Percentiles rank a stretch among this genome's conserved stretches.
Evolutionary conservation across 2,329 filamentous ascomycete species (phyloP).

Genomic region (Colletotrichum gloeosporioides): DNA sequence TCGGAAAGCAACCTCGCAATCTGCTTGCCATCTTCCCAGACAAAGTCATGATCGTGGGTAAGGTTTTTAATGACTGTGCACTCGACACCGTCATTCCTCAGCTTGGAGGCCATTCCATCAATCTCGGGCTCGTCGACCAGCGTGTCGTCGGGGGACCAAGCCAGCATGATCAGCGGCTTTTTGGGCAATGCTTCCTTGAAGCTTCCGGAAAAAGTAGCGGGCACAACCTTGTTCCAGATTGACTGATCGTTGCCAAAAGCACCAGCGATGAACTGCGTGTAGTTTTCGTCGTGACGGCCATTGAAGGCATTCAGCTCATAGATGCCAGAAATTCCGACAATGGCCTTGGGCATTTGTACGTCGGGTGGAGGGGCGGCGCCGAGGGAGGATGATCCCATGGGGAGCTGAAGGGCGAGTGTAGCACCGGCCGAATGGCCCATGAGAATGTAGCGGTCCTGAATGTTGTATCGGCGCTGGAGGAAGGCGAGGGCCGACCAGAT

Average conservation of each 20-base stretch:
- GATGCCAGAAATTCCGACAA: slow-evolving; percentile 70
- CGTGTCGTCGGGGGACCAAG: slow-evolving; percentile 52
- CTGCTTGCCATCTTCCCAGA: slow-evolving; percentile 66
- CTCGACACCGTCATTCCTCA: slow-evolving; percentile 44
- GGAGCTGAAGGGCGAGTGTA: slow-evolving; percentile 66
- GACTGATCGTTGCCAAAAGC: slow-evolving; percentile 63
- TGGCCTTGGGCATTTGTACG: slow-evolving; percentile 49
- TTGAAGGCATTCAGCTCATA: slow-evolving; percentile 67
- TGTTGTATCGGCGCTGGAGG: slow-evolving; percentile 49
- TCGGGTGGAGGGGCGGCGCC: slow-evolving; percentile 23
- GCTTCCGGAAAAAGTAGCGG: slow-evolving; percentile 46
- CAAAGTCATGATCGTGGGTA: slow-evolving; percentile 65
- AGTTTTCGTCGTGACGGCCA: slow-evolving; percentile 50
- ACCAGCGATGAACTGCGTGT: slow-evolving; percentile 60
- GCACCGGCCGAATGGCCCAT: slow-evolving; percentile 69
- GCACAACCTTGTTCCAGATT: slow-evolving; percentile 62
- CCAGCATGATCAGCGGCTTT: slow-evolving; percentile 43
- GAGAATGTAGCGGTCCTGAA: slow-evolving; percentile 58
- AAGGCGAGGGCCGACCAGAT: slow-evolving; percentile 56
- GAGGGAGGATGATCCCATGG: slow-evolving; percentile 47
- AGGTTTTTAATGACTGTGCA: slow-evolving; percentile 45
- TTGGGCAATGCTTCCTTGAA: slow-evolving; percentile 46
- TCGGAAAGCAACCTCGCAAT: slow-evolving; percentile 53
- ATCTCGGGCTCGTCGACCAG: slow-evolving; percentile 64
- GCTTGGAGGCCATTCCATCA: slow-evolving; percentile 56